Percentiles rank a stretch among this genome's conserved stretches.
phyloP scores from a whole-genome alignment of 2,329 filamentous ascomycete genomes.

The Colletotrichum sojae region DNA sequence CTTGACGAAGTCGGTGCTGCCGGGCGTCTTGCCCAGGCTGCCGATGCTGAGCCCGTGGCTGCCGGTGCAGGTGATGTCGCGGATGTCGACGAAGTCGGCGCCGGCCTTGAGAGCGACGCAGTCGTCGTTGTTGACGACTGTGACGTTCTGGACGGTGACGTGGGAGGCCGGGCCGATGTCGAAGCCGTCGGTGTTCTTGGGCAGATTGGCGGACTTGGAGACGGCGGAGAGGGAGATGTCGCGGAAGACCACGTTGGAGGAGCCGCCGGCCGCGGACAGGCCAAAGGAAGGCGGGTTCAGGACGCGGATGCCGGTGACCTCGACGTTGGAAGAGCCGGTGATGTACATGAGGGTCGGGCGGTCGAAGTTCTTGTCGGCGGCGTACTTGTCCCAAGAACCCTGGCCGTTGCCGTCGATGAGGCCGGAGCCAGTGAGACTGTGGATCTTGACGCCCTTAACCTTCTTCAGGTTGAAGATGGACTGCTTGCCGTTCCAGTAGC shows the following conservation, averaged over 20 bases:
- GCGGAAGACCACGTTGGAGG: conserved; percentile 53
- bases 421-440: conserved; percentile 55
- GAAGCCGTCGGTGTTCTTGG: conserved; percentile 60
- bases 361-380: conserved; percentile 52
- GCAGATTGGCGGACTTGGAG: conserved; percentile 53
- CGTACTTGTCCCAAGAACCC: conserved; percentile 57
- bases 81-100: conserved; percentile 54
- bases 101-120: conserved; percentile 61
- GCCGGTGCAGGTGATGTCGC: conserved; percentile 58
- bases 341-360: conserved; percentile 60
- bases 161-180: conserved; percentile 56
- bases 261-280: conserved; percentile 54
- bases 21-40: conserved; percentile 54
- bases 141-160: conserved; percentile 52
- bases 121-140: conserved; percentile 58
- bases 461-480: conserved; percentile 56
- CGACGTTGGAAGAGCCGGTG: conserved; percentile 52
- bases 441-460: conserved; percentile 55
- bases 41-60: conserved; percentile 63
- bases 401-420: conserved; percentile 64
- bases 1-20: conserved; percentile 53
- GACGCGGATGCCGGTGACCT: conserved; percentile 53
- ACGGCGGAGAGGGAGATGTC: conserved; percentile 54
- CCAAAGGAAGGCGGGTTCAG: conserved; percentile 63
- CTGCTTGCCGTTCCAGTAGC: conserved; percentile 57